phyloP scores from a whole-genome alignment of 148 eudicot species.

The Tetragonia tetragonoides region DNA sequence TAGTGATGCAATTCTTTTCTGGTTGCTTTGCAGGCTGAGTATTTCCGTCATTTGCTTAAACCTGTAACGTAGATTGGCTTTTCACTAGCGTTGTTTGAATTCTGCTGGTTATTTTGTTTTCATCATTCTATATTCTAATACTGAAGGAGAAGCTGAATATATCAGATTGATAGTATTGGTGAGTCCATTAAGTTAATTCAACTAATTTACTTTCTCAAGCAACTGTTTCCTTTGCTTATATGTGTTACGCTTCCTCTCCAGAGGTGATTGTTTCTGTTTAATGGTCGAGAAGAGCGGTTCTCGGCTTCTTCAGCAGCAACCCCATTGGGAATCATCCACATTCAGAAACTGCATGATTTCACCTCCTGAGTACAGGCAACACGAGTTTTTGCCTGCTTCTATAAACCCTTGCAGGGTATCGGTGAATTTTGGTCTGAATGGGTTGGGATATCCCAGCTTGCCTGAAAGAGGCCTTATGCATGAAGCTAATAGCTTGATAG shows the following conservation, averaged over 20 bases:
- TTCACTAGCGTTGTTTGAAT: slow-evolving; percentile 26
- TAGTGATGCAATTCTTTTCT: slow-evolving; percentile 12
- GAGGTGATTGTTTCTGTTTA: slow-evolving; percentile 50
- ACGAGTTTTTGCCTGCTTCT: slow-evolving; percentile 35
- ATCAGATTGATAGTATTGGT: slow-evolving; percentile 43
- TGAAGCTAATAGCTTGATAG: slow-evolving; percentile 29
- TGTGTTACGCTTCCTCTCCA: slow-evolving; percentile 8
- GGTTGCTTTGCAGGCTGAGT: slow-evolving; percentile 66
- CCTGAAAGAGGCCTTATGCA: slow-evolving; percentile 26
- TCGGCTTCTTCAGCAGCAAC: slow-evolving; percentile 37
- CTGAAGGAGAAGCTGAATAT: slow-evolving; percentile 31
- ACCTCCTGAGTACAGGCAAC: slow-evolving; percentile 32
- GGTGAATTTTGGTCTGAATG: slow-evolving; percentile 35
- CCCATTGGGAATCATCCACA: slow-evolving; percentile 36
- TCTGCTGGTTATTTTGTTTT: slow-evolving; percentile 34
- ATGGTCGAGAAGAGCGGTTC: slow-evolving; percentile 50
- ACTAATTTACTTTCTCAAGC: not conserved
- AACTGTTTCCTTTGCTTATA: not conserved
- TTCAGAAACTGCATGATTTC: slow-evolving; percentile 35
- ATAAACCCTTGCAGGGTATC: slow-evolving; percentile 28
- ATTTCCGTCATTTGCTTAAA: slow-evolving; percentile 80
- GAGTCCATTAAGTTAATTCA: slow-evolving; percentile 13
- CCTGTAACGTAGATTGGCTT: slow-evolving; percentile 74
- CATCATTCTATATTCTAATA: slow-evolving; percentile 31
- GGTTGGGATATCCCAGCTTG: slow-evolving; percentile 27